phyloP scores from a whole-genome alignment of 805 yeast species.

The Lipomyces yamanashiensis region DNA sequence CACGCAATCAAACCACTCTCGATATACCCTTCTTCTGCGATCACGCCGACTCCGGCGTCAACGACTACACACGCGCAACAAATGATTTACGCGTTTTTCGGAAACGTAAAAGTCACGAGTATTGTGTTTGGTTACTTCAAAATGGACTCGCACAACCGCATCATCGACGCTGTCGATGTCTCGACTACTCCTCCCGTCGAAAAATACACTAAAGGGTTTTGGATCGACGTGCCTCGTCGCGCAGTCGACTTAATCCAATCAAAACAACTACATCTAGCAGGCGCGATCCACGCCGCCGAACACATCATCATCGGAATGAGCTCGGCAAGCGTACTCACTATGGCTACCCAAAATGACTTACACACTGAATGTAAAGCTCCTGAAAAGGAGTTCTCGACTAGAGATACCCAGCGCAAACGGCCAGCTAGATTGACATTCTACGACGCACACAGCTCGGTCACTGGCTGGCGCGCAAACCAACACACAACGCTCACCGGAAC shows the following conservation, averaged over 20 bases:
- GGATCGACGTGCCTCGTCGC: slow-evolving; percentile 82
- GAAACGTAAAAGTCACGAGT: slow-evolving; percentile 71
- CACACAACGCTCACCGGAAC: neutral
- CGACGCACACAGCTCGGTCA: slow-evolving; percentile 80
- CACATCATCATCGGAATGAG: slow-evolving; percentile 83
- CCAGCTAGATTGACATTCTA: slow-evolving; percentile 87
- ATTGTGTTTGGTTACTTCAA: slow-evolving; percentile 93
- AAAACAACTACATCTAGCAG: slow-evolving; percentile 74
- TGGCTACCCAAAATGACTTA: slow-evolving; percentile 59
- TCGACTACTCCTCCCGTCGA: slow-evolving; percentile 74
- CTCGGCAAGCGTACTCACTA: slow-evolving; percentile 73
- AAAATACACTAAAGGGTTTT: slow-evolving; percentile 75
- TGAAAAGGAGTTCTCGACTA: slow-evolving; percentile 85
- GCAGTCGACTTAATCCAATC: slow-evolving; percentile 62
- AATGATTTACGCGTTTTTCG: slow-evolving; percentile 60
- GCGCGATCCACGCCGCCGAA: slow-evolving; percentile 95
- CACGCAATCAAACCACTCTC: slow-evolving; percentile 38
- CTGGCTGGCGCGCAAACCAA: slow-evolving; percentile 54
- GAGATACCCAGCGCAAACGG: slow-evolving; percentile 71
- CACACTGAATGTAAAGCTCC: slow-evolving; percentile 97
- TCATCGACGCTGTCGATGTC: slow-evolving; percentile 94
- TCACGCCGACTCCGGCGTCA: slow-evolving; percentile 4
- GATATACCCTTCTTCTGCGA: neutral
- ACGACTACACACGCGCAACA: neutral
- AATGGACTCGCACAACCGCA: slow-evolving; percentile 71